Evolutionary conservation across 345 rosid species (phyloP), one percentile per base, ranked within the genome.

Genomic region (Rhodamnia rubescens): DNA sequence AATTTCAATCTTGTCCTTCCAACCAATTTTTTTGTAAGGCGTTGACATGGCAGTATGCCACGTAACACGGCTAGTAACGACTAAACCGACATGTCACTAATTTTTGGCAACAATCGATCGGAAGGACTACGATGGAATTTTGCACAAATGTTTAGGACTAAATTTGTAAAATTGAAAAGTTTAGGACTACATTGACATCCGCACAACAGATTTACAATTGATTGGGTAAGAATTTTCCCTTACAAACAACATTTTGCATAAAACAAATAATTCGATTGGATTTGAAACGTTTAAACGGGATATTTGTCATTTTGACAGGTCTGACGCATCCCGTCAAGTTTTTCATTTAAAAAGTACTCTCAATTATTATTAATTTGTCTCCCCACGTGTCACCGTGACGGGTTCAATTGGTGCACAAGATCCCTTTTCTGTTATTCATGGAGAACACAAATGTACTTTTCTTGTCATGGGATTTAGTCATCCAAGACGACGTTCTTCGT

Each of bases 51-150:
- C 11, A 0, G 26, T 1, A 1, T 69, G 47, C 47, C 7, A 69
- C 2, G 0, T 69, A 8, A 7, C 13, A 69, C 40, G 7, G 11
- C 7, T 1, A 0, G 0, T 0, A 21, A 69, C 9, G 26, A 69
- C 18, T 36, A 20, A 36, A 69, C 0, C 0, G 0, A 15, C 1
- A 29, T 0, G 5, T 64, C 20, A 5, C 20, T 6, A 4, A 64
- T 29, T 29, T 29, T 2, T 2, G 0, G 1, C 9, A 5, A 64
- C 12, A 1, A 64, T 29, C 0, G 2, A 5, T 0, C 1, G 3
- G 5, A 59, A 59, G 7, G 8, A 58, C 7, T 58, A 26, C 3
- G 0, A 5, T 12, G 0, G 4, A n/a, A 61, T 27, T 29, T 29
- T 1, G 15, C 7, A 5, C 2, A 59, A 61, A 61, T 1, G 0